Base-by-base conservation (phyloP, 768 basidiomycete genomes). In the Calocera cornea region DNA sequence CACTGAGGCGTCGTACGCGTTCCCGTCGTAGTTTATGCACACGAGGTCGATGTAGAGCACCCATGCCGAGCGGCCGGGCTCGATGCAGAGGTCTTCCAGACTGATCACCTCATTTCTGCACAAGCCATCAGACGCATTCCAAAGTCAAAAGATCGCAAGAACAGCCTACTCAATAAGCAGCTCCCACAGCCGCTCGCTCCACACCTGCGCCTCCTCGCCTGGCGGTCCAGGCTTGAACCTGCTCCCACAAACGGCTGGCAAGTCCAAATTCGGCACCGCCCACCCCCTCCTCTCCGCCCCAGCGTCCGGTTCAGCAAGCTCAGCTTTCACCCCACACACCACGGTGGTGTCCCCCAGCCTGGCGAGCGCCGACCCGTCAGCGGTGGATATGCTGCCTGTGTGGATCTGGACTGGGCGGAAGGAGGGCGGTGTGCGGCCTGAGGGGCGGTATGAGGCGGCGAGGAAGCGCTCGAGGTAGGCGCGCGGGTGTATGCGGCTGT, bases 1-100 rank as follows among this genome's bases (percentile, higher is more conserved):
- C 11, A 97, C 80, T 0, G 91, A 83, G 0, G 97, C 92, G 71
- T 99, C 97, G 68, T 95, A 92, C 0, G 83, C 89, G 73, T 97
- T 98, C 3, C 97, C 97, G 75, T 98, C 95, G 74, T 95, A 97
- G 78, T 97, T 98, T 70, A 99, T 91, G 74, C 95, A 97, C 0
- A 88, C 90, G 33, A 90, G 86, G 71, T 99, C 97, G 71, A 97
- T 82, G 73, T 97, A 98, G n/a, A 98, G 81, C 33, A 89, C 88
- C 93, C 94, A 99, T 0, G 81, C 93, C 0, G 92, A 83, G 74
- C 88, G 90, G 1, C 86, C 86, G 0, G 84, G 83, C 17, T 89
- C 82, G 67, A 99, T 97, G 74, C 87, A 88, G 1, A 98, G 83
- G 2, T 86, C 84, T 1, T 81, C 75, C 1, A 87, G 81, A 0